These are phyloP conservation scores for Globisporangium lucens DNA, from an alignment of 352 stramenopile genomes.

Conservation along the genomic window DNA sequence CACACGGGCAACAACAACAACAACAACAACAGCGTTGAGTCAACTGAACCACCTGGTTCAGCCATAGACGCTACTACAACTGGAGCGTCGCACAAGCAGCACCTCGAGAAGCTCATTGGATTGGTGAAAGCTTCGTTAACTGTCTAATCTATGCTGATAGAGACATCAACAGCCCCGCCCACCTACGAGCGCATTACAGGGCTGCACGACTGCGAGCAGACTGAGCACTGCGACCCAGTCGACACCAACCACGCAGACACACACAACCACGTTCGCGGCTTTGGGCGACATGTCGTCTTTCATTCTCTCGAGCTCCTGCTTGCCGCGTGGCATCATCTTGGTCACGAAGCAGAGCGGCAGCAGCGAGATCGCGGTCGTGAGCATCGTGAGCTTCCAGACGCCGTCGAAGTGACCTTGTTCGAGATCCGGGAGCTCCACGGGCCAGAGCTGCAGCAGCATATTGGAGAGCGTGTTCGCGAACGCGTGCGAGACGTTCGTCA, in stretches of 20 bases:
- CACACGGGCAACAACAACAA: constrained; percentile 11
- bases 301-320: constrained; percentile 47
- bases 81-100: constrained; percentile 32
- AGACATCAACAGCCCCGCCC: constrained; percentile 44
- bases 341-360: constrained; percentile 45
- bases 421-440: constrained; percentile 64
- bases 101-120: constrained; percentile 52
- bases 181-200: constrained; percentile 63
- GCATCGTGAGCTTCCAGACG: constrained; percentile 77
- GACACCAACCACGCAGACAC: constrained; percentile 54
- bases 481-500: constrained; percentile 65
- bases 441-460: constrained; percentile 69
- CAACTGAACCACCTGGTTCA: background rate
- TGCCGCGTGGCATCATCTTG: constrained; percentile 49
- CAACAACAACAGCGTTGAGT: background rate
- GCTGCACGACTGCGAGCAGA: constrained; percentile 57
- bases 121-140: constrained; percentile 39
- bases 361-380: constrained; percentile 60
- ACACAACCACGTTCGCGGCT: constrained; percentile 31
- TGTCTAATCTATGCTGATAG: background rate
- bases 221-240: constrained; percentile 64
- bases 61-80: background rate
- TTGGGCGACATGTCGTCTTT: constrained; percentile 41
- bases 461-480: constrained; percentile 78
- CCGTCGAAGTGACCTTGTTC: constrained; percentile 47